These are phyloP conservation scores for Boletus pseudo-olivaceus DNA, from an alignment of 768 basidiomycete genomes.

Conservation along the genomic window DNA sequence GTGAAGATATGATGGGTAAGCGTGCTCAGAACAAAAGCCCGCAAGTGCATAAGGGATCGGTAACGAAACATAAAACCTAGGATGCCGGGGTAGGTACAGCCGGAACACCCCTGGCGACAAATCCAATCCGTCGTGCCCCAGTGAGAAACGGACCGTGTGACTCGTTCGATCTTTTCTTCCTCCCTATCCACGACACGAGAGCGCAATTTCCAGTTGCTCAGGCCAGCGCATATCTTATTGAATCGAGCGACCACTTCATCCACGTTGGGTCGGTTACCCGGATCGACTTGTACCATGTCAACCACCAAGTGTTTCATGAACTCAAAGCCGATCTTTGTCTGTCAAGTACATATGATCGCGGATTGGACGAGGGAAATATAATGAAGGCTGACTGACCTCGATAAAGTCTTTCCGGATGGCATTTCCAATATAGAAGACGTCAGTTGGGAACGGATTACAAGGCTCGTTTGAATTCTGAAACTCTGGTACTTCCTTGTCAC, in stretches of 20 bases:
- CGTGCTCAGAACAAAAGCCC: too few species aligned
- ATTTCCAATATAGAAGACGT: too few species aligned
- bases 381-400: background rate
- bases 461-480: too few species aligned
- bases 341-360: background rate
- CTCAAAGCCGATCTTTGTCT: background rate
- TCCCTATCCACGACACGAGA: slow-evolving; percentile 24
- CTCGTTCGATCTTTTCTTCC: slow-evolving; percentile 6
- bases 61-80: background rate
- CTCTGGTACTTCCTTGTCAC: too few species aligned
- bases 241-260: slow-evolving; percentile 28
- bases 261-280: slow-evolving; percentile 26
- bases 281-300: background rate
- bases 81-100: slow-evolving; percentile 10
- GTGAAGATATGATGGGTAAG: too few species aligned
- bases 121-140: slow-evolving; percentile 24
- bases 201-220: slow-evolving; percentile 21
- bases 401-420: too few species aligned
- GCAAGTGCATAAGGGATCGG: background rate
- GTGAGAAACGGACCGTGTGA: slow-evolving; percentile 15
- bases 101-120: slow-evolving; percentile 10
- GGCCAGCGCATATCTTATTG: background rate
- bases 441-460: too few species aligned
- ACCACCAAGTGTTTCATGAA: background rate
- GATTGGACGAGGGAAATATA: background rate